A percentile compares a stretch with the other conserved stretches of the same genome.
Conservation (phyloP, 2,329 filamentous ascomycete genomes). For the Fusarium goolgardi region DNA sequence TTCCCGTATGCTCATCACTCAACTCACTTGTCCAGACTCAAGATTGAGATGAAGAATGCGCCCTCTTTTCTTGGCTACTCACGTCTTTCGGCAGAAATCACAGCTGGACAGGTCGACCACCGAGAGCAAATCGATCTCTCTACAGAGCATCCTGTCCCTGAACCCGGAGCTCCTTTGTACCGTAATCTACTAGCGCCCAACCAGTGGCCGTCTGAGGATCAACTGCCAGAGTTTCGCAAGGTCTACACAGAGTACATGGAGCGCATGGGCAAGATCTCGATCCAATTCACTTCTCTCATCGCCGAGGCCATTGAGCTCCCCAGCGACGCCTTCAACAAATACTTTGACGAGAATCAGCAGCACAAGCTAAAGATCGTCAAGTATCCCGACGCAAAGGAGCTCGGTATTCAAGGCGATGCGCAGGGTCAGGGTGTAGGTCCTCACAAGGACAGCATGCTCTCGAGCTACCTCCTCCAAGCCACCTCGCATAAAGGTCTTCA, state of each 20-base stretch:
- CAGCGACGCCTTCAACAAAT: slow-evolving; percentile 75
- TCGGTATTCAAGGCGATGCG: slow-evolving; percentile 59
- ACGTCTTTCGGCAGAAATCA: slow-evolving; percentile 74
- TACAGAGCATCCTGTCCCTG: slow-evolving; percentile 77
- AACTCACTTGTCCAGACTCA: slow-evolving; percentile 57
- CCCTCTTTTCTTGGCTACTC: slow-evolving; percentile 78
- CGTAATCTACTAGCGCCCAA: slow-evolving; percentile 81
- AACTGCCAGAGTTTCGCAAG: slow-evolving; percentile 74
- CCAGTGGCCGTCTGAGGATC: slow-evolving; percentile 77
- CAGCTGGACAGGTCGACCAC: slow-evolving; percentile 80
- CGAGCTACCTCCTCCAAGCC: slow-evolving; percentile 83
- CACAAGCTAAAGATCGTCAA: slow-evolving; percentile 93
- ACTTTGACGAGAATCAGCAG: slow-evolving; percentile 80
- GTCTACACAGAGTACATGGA: slow-evolving; percentile 80
- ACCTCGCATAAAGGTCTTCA: slow-evolving; percentile 81
- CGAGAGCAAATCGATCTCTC: slow-evolving; percentile 89
- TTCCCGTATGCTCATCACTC: neutral
- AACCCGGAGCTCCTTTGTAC: slow-evolving; percentile 72
- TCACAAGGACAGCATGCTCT: slow-evolving; percentile 88
- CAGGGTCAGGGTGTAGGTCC: slow-evolving; percentile 75
- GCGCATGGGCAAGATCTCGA: slow-evolving; percentile 78
- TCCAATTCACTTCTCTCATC: slow-evolving; percentile 81
- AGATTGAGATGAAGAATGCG: slow-evolving; percentile 79
- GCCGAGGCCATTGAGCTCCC: slow-evolving; percentile 85
- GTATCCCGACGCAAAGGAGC: slow-evolving; percentile 78